Percentiles rank a stretch among this genome's conserved stretches.
Conservation (phyloP, 352 stramenopile genomes). For the Phytophthora cactorum region DNA sequence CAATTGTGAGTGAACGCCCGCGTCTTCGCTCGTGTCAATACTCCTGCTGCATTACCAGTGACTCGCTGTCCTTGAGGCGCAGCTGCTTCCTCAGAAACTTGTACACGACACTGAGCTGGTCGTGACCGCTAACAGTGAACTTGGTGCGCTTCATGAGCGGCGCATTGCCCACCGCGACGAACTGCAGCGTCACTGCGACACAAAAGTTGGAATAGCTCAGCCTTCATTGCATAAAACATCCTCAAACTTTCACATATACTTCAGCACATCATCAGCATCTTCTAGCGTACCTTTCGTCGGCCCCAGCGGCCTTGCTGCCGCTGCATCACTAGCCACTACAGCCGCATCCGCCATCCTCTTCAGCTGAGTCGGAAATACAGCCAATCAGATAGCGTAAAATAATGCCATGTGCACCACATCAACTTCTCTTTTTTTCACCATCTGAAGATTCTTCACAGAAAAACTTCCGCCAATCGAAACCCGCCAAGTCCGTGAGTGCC, state of each 20-base stretch:
- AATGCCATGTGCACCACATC: slow-evolving; percentile 7
- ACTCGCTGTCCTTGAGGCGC: slow-evolving; percentile 74
- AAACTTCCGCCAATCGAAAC: slow-evolving; percentile 18
- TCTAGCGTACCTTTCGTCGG: slow-evolving; percentile 41
- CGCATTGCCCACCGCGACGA: slow-evolving; percentile 79
- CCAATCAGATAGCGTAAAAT: neutral
- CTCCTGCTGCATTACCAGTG: slow-evolving; percentile 45
- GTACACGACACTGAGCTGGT: slow-evolving; percentile 86
- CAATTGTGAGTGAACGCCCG: neutral
- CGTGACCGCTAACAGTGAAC: slow-evolving; percentile 81
- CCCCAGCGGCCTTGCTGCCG: slow-evolving; percentile 24
- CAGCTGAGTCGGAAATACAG: neutral
- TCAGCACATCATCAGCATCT: neutral
- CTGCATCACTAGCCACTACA: neutral
- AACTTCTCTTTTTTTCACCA: slow-evolving; percentile 5
- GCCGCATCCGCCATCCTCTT: slow-evolving; percentile 14
- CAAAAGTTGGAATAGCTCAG: slow-evolving; percentile 2
- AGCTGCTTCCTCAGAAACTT: slow-evolving; percentile 87
- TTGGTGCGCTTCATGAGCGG: slow-evolving; percentile 90
- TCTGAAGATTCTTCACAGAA: slow-evolving; percentile 16
- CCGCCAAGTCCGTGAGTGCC: slow-evolving; percentile 1
- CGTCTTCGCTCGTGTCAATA: neutral
- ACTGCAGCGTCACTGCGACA: slow-evolving; percentile 81
- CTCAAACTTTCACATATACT: neutral
- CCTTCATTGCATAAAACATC: neutral